Base-by-base conservation (phyloP, 495 filamentous ascomycete species). In the Tuber calosporum region DNA sequence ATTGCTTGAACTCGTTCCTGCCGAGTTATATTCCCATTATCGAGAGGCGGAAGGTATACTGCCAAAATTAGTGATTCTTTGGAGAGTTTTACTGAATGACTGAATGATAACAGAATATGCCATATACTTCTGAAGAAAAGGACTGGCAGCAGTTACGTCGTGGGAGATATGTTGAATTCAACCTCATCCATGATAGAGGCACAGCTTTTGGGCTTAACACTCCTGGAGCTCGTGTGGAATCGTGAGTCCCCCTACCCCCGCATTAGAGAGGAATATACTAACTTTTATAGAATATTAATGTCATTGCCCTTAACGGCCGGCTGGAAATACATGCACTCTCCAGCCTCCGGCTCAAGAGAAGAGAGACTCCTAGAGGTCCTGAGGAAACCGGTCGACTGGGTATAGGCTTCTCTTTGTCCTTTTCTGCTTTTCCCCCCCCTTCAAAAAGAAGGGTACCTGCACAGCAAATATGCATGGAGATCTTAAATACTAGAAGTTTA, bases 131-230 rank as follows among this genome's bases (percentile, higher is more conserved):
- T 19, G 84, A 87, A 72, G 91, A 97, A 84, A 97, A 97, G 85
- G 87, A 91, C 73, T 99, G 95, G 95, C 95, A 99, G 83, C 95
- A 98, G 85, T 85, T 99, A 74, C 87, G 95, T 40, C 86, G 95
- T 69, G 95, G 96, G 43, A 85, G 91, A 77, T 99, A 99, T 83
- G 96, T 99, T 38, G 95, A 99, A 82, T 99, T 99, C 83, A 99
- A 99, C 84, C 87, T 99, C 26, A 92, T 99, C 68, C 93, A 99
- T 84, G 95, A 99, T 84, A 89, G 95, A 39, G 95, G 95, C 19
- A 99, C 95, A 8, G 90, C 91, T 68, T 99, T 99, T 82, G 95
- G 95, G 0, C 84, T 99, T 72, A 94, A 93, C 77, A 97, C 96
- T 0, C 96, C 95, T 4, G 92, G 92, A 74, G 91, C 93, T 15